phyloP scores from a whole-genome alignment of 371 early-diverging fungal genomes.

The Mucor piriformis region DNA sequence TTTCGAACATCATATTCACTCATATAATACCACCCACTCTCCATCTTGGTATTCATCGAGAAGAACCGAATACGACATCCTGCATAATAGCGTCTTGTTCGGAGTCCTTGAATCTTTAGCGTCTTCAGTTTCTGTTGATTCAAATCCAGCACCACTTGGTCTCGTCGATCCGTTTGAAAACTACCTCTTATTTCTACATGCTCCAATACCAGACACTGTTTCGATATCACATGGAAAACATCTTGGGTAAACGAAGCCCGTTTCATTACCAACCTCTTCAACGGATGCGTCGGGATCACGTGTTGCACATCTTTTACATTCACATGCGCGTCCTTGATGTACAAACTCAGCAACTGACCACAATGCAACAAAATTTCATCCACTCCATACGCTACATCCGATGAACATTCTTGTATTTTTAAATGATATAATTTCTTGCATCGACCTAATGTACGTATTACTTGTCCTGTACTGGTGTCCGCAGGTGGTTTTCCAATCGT shows the following conservation, averaged over 20 bases:
- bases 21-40: slow-evolving; percentile 21
- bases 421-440: slow-evolving; percentile 10
- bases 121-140: slow-evolving; percentile 3
- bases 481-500: slow-evolving; percentile 21
- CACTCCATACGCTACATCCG: slow-evolving; percentile 8
- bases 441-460: slow-evolving; percentile 13
- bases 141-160: slow-evolving; percentile 11
- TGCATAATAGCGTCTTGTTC: slow-evolving; percentile 17
- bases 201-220: not conserved
- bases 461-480: slow-evolving; percentile 1
- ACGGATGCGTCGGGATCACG: not conserved
- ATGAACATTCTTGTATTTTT: slow-evolving; percentile 17
- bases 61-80: slow-evolving; percentile 25
- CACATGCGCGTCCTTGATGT: slow-evolving; percentile 12
- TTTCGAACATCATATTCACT: slow-evolving; percentile 12
- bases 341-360: not conserved
- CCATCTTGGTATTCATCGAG: not conserved
- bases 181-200: slow-evolving; percentile 20
- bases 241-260: slow-evolving; percentile 16
- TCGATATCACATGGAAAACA: slow-evolving; percentile 9
- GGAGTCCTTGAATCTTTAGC: slow-evolving; percentile 20
- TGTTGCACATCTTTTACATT: not conserved
- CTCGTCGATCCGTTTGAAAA: slow-evolving; percentile 21
- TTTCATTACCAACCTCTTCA: slow-evolving; percentile 13
- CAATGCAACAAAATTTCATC: slow-evolving; percentile 13